Conservation (phyloP, 108 stramenopile species). For the Cyclotella baltica region DNA sequence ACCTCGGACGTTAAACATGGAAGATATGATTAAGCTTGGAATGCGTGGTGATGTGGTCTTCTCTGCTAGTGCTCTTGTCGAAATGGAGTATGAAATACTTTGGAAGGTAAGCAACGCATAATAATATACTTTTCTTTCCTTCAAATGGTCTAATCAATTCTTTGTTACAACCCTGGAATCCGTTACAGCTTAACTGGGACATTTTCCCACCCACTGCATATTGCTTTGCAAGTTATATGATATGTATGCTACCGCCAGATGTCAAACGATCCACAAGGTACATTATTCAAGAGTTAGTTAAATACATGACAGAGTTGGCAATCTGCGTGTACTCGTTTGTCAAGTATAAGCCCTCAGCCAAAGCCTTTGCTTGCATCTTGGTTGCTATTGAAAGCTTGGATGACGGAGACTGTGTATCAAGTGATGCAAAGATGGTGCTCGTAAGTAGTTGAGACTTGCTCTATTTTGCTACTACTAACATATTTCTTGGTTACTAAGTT, state of each 20-base stretch:
- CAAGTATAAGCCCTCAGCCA: constrained; percentile 32
- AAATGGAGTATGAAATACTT: constrained; percentile 41
- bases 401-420: constrained; percentile 18
- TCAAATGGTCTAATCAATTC: background rate
- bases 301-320: constrained; percentile 51
- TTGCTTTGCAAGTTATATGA: constrained; percentile 46
- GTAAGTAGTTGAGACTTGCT: background rate
- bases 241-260: constrained; percentile 40
- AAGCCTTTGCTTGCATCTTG: constrained; percentile 40
- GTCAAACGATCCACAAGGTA: constrained; percentile 32
- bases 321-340: constrained; percentile 50
- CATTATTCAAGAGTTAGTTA: constrained; percentile 41
- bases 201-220: constrained; percentile 36
- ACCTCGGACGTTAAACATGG: constrained; percentile 45
- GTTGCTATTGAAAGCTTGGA: constrained; percentile 48
- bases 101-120: constrained; percentile 2
- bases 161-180: background rate
- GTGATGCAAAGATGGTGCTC: constrained; percentile 22
- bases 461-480: background rate
- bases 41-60: background rate
- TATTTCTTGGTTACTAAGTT: background rate
- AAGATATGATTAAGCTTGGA: constrained; percentile 49
- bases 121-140: background rate
- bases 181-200: constrained; percentile 29
- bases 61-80: constrained; percentile 23